Evolutionary conservation across 352 stramenopile species (phyloP), one percentile per base, ranked within the genome.

Genomic region (Phytophthora pistaciae): DNA sequence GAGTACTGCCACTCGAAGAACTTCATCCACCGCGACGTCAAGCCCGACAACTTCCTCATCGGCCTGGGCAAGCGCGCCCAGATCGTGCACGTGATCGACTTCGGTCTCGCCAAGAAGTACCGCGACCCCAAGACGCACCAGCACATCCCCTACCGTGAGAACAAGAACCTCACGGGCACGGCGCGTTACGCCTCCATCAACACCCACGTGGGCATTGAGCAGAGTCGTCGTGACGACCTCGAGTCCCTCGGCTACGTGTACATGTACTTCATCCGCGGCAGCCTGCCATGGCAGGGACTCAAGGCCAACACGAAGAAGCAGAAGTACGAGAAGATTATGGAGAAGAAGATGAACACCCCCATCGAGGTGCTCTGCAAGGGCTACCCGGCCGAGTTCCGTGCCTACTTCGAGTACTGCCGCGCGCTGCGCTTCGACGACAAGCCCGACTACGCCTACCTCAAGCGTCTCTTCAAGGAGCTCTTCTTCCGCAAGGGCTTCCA

Each of bases 401-500:
- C 91, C 9, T 99, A 99, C 88, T 99, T 99, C 79, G 97, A 99
- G 71, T 95, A 95, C 79, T 94, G 86, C 72, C 86, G 88, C 50
- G 87, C 88, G 29, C 76, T 96, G 50, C 85, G 88, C 59, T 96
- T 96, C 75, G 90, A 96, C 66, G 90, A 96, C 78, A 95, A 96
- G 75, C 90, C 90, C 3, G 88, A 96, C 72, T 96, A 96, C 77
- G 87, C 83, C 18, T 96, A 96, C 80, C 74, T 96, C 44, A 99
- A 97, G 86, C 87, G 97, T 70, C 80, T 99, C 49, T 99, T 99
- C 83, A 99, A 99, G 87, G 98, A 99, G 74, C 90, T 99, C 27
- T 99, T 99, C 80, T 99, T 99, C 83, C 88, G 97, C 68, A 99
- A 99, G 87, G 98, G 97, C 31, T 99, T 99, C 87, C 94, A 99